Evolutionary conservation across 2,329 filamentous ascomycete genomes (phyloP).

Genomic region (Rhynchosporium secalis): DNA sequence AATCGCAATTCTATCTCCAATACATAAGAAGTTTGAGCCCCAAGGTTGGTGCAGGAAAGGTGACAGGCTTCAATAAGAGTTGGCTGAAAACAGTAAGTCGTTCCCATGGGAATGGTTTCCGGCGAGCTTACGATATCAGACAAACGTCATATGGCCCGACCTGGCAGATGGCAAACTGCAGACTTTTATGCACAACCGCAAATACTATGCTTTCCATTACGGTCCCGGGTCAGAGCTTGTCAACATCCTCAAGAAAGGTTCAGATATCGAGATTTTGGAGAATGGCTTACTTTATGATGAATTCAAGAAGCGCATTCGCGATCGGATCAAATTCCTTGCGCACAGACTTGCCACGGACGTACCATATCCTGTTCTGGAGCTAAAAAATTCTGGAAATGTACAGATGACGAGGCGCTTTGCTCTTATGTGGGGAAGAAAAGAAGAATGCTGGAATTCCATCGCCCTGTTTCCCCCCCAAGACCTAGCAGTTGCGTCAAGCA

Average conservation of each 20-base stretch:
- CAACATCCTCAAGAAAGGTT: neutral
- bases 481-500: no score
- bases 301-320: neutral
- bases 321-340: neutral
- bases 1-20: neutral
- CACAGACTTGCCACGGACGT: neutral
- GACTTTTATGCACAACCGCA: constrained; percentile 7
- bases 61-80: constrained; percentile 8
- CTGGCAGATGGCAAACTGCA: neutral
- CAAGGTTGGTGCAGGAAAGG: neutral
- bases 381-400: neutral
- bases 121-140: neutral
- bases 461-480: neutral
- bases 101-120: neutral
- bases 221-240: neutral
- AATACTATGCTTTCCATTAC: neutral
- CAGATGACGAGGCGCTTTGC: constrained; percentile 5
- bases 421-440: neutral
- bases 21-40: constrained; percentile 12
- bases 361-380: neutral
- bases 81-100: constrained; percentile 15
- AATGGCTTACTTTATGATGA: neutral
- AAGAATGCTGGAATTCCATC: neutral
- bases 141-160: neutral
- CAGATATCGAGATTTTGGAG: neutral